phyloP scores from a whole-genome alignment of 2,329 filamentous ascomycete species.

The Akanthomyces dipterigenus region DNA sequence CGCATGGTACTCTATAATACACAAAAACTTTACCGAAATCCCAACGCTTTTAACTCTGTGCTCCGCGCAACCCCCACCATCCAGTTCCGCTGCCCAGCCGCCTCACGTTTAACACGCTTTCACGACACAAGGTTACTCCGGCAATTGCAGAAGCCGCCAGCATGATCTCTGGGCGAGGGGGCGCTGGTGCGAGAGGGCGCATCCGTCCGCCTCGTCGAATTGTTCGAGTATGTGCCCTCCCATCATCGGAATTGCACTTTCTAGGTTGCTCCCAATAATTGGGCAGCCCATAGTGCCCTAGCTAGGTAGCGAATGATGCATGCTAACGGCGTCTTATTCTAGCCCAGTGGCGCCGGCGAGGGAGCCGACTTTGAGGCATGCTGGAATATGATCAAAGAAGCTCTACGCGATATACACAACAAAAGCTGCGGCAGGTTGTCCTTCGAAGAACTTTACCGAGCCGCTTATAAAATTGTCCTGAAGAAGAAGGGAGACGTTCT shows the following conservation, averaged over 20 bases:
- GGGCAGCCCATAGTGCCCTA: background rate
- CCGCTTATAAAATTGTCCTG: slow-evolving; percentile 87
- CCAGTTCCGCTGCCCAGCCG: background rate
- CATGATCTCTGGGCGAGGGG: slow-evolving; percentile 45
- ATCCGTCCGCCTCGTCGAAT: slow-evolving; percentile 38
- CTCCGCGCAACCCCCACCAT: background rate
- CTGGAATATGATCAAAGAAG: slow-evolving; percentile 71
- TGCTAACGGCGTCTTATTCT: slow-evolving; percentile 10
- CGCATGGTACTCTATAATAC: background rate
- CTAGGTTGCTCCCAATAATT: background rate
- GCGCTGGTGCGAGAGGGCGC: slow-evolving; percentile 31
- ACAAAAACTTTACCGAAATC: background rate
- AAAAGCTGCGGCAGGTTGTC: slow-evolving; percentile 86
- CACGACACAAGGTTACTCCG: background rate
- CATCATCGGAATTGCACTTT: background rate
- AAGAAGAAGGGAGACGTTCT: slow-evolving; percentile 78
- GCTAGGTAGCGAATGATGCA: background rate
- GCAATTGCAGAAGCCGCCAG: background rate
- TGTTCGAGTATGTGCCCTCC: slow-evolving; percentile 30
- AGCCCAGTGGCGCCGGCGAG: slow-evolving; percentile 40
- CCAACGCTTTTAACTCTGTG: too few species aligned
- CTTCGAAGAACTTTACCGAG: slow-evolving; percentile 92
- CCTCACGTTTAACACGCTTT: background rate
- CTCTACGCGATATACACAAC: slow-evolving; percentile 81
- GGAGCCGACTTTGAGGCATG: slow-evolving; percentile 75